A percentile compares a stretch with the other conserved stretches of the same genome.
Conservation (phyloP, 1,284 basidiomycete species). For the Vanrija pseudolonga region DNA sequence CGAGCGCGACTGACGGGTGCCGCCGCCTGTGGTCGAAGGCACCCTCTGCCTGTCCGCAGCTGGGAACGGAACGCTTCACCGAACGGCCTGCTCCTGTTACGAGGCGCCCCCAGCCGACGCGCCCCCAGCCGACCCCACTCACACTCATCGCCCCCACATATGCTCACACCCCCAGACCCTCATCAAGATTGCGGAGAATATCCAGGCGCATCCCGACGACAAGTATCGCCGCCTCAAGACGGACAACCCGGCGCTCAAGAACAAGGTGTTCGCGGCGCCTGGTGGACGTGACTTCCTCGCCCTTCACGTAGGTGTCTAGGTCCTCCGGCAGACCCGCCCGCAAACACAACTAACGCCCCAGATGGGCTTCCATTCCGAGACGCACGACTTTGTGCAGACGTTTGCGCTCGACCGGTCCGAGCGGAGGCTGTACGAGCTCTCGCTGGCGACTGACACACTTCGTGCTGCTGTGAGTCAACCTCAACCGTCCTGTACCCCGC, state of each 20-base stretch:
- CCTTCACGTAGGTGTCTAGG: slow-evolving; percentile 26
- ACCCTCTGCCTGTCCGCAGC: too few species aligned
- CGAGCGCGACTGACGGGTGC: too few species aligned
- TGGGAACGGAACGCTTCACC: too few species aligned
- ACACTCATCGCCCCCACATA: neutral
- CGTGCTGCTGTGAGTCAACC: slow-evolving; percentile 32
- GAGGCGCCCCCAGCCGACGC: too few species aligned
- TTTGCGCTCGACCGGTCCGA: slow-evolving; percentile 32
- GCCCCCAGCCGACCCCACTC: too few species aligned
- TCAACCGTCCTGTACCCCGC: neutral
- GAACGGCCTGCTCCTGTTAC: too few species aligned
- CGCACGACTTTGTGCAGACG: slow-evolving; percentile 27
- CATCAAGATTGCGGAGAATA: slow-evolving; percentile 42
- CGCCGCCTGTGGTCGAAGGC: too few species aligned
- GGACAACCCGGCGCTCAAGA: slow-evolving; percentile 33
- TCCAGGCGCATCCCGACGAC: slow-evolving; percentile 30
- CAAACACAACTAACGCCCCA: slow-evolving; percentile 9
- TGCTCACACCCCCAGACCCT: slow-evolving; percentile 31
- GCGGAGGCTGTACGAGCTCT: slow-evolving; percentile 34
- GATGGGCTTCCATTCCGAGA: slow-evolving; percentile 44
- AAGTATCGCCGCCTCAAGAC: slow-evolving; percentile 40
- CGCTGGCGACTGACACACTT: slow-evolving; percentile 31
- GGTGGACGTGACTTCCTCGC: slow-evolving; percentile 45
- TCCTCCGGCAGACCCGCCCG: too few species aligned
- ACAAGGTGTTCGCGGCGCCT: slow-evolving; percentile 34